A percentile compares a stretch with the other conserved stretches of the same genome.
phyloP scores from a whole-genome alignment of 345 rosid genomes.

The Acer negundo region DNA sequence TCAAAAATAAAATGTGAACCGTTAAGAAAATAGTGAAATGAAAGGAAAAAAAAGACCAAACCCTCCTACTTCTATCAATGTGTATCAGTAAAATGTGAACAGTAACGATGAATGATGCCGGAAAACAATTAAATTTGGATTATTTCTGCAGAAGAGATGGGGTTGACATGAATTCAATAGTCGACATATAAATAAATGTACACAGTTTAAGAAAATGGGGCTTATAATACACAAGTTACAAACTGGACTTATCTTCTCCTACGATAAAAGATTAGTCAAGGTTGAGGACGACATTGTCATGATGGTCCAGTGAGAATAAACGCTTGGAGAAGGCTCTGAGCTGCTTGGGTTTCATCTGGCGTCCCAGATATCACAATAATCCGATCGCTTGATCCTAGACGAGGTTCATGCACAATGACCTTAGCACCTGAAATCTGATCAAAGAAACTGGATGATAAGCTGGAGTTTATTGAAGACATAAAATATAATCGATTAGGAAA shows the following conservation, averaged over 20 bases:
- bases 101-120: no score
- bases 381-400: conserved; percentile 71
- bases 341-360: conserved; percentile 93
- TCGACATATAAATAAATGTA: neutral
- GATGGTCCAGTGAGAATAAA: conserved; percentile 80
- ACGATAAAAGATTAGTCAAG: neutral
- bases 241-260: neutral
- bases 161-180: neutral
- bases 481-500: neutral
- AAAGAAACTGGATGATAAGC: conserved; percentile 36
- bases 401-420: conserved; percentile 81
- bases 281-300: neutral
- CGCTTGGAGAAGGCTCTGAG: conserved; percentile 96
- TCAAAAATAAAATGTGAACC: no score
- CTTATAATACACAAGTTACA: neutral
- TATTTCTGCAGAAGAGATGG: neutral
- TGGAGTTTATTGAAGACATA: conserved; percentile 21
- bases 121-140: conserved; percentile 2
- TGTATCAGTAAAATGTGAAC: neutral
- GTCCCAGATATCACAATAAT: conserved; percentile 90
- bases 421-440: conserved; percentile 97
- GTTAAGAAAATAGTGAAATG: no score
- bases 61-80: neutral
- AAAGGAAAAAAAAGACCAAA: neutral
- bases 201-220: neutral